Conservation (phyloP, 768 basidiomycete genomes). For the Trametes meyenii region DNA sequence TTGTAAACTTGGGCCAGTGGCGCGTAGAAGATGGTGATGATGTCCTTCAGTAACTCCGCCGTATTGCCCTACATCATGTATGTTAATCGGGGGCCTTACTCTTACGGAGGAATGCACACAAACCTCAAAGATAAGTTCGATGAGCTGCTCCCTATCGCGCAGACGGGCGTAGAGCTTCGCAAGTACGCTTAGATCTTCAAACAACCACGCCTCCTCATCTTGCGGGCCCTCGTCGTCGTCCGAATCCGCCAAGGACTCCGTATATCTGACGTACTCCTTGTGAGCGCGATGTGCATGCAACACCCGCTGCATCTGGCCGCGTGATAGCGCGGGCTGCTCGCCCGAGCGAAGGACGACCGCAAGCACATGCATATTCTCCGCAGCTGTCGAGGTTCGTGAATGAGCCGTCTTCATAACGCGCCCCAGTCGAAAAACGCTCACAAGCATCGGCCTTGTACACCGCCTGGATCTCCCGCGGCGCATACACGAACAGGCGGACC, state of each 20-base stretch:
- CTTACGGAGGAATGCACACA: slow-evolving; percentile 18
- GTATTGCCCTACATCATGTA: slow-evolving; percentile 73
- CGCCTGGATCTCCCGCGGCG: slow-evolving; percentile 85
- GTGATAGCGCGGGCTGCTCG: slow-evolving; percentile 72
- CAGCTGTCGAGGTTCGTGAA: slow-evolving; percentile 41
- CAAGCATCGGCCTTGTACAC: slow-evolving; percentile 80
- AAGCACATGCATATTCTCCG: slow-evolving; percentile 75
- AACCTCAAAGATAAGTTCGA: slow-evolving; percentile 94
- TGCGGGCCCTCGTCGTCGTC: slow-evolving; percentile 93
- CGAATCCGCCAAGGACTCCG: slow-evolving; percentile 69
- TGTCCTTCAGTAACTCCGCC: slow-evolving; percentile 93
- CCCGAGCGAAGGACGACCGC: slow-evolving; percentile 78
- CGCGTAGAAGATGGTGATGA: slow-evolving; percentile 97
- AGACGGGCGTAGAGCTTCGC: slow-evolving; percentile 77
- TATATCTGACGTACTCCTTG: slow-evolving; percentile 65
- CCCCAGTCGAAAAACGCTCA: slow-evolving; percentile 38
- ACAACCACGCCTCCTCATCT: slow-evolving; percentile 95
- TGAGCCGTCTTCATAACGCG: too few species aligned
- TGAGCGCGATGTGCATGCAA: slow-evolving; percentile 80
- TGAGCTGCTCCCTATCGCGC: slow-evolving; percentile 88
- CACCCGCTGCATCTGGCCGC: slow-evolving; percentile 80
- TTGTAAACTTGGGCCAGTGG: slow-evolving; percentile 97
- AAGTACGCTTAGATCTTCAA: slow-evolving; percentile 86
- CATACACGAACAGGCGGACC: slow-evolving; percentile 82
- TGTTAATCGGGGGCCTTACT: not conserved